phyloP scores from a whole-genome alignment of 192 early-diverging fungal species.

The Coemansia sp. region DNA sequence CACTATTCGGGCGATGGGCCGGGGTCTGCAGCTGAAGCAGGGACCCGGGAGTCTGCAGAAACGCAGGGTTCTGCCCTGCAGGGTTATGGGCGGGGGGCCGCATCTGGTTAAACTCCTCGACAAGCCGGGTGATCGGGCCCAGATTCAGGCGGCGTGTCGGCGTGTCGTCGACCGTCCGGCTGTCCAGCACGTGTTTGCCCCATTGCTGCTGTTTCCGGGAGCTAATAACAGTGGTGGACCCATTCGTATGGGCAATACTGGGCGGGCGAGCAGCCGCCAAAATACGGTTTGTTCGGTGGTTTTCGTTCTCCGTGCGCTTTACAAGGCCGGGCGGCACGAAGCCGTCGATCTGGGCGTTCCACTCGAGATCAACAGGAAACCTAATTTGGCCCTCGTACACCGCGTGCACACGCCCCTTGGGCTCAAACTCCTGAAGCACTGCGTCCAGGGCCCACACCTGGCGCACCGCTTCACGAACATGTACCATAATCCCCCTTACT shows the following conservation, averaged over 20 bases:
- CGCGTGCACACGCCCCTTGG: neutral
- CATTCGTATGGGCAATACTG: neutral
- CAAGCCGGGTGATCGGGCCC: conserved; percentile 38
- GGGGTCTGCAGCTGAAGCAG: conserved; percentile 19
- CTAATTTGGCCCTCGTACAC: conserved; percentile 16
- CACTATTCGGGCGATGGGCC: neutral
- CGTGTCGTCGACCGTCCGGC: conserved; percentile 38
- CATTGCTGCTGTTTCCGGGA: conserved; percentile 12
- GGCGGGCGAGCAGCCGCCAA: neutral
- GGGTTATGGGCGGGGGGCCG: neutral
- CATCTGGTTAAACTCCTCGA: conserved; percentile 32
- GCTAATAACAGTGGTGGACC: neutral
- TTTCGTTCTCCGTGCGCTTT: neutral
- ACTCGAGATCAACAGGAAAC: conserved; percentile 29
- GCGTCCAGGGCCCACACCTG: conserved; percentile 22
- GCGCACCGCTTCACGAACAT: conserved; percentile 27
- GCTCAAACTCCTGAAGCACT: conserved; percentile 31
- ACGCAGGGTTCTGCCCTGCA: neutral
- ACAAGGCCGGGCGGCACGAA: neutral
- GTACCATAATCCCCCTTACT: conserved; percentile 32
- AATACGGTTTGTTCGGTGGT: neutral
- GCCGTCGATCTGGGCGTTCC: conserved; percentile 4
- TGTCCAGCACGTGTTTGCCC: conserved; percentile 32
- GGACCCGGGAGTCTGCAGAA: conserved; percentile 22
- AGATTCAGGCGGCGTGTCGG: conserved; percentile 35